A percentile compares a stretch with the other conserved stretches of the same genome.
These are phyloP conservation scores for Hyparrhenia diplandra DNA, from an alignment of 176 grass and related monocot genomes.

Conservation along the genomic window DNA sequence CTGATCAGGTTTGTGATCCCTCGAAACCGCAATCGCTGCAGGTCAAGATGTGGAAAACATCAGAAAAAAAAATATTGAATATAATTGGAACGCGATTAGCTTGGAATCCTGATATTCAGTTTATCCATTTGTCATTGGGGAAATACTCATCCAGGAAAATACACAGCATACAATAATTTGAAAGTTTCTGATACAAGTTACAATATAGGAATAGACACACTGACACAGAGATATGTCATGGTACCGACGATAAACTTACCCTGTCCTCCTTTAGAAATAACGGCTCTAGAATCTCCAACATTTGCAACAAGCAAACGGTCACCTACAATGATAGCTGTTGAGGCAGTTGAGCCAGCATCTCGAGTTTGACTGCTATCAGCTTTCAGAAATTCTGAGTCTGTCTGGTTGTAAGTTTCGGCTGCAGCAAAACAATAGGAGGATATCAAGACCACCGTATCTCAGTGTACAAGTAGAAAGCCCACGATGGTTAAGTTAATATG, in stretches of 20 bases:
- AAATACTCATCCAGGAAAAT: not conserved
- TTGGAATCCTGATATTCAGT: not conserved
- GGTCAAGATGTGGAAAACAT: not conserved
- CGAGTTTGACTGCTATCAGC: slow-evolving; percentile 69
- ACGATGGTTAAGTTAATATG: slow-evolving; percentile 8
- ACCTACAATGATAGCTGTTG: slow-evolving; percentile 79
- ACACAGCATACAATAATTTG: not conserved
- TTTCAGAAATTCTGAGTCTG: slow-evolving; percentile 81
- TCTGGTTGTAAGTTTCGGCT: slow-evolving; percentile 82
- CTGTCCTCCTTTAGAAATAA: slow-evolving; percentile 78
- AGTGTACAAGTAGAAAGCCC: not conserved
- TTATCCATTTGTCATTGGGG: not conserved
- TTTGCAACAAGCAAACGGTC: slow-evolving; percentile 87
- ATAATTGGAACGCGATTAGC: not conserved
- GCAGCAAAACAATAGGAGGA: slow-evolving; percentile 18
- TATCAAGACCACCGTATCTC: not conserved
- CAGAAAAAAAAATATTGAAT: not conserved
- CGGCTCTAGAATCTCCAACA: slow-evolving; percentile 88
- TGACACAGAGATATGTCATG: not conserved
- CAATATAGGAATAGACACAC: not conserved
- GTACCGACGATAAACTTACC: slow-evolving; percentile 36
- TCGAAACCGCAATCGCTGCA: slow-evolving; percentile 86
- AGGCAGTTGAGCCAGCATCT: slow-evolving; percentile 94
- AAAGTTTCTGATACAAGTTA: not conserved
- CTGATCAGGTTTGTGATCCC: slow-evolving; percentile 92